Evolutionary conservation across 345 rosid species (phyloP).

Genomic region (Heritiera littoralis): DNA sequence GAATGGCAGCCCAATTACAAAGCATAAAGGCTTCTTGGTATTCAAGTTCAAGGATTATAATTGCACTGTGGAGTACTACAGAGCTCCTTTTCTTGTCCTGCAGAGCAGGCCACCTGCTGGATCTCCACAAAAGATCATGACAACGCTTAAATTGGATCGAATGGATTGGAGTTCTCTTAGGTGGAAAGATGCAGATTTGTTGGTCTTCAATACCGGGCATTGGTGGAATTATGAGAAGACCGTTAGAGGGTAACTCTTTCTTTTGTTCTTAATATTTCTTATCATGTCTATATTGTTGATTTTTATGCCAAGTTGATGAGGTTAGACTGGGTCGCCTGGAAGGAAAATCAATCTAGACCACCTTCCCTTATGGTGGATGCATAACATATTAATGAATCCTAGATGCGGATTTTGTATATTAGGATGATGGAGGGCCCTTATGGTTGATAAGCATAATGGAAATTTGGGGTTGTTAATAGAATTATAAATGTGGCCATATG

Average conservation of each 20-base stretch:
- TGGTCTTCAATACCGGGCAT: conserved; percentile 87
- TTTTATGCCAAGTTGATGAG: background rate
- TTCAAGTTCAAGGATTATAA: conserved; percentile 79
- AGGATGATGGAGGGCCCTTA: conserved; percentile 14
- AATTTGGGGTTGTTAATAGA: conserved; percentile 1
- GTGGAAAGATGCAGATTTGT: conserved; percentile 80
- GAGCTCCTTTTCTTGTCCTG: conserved; percentile 82
- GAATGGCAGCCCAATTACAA: conserved; percentile 80
- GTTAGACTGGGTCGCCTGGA: background rate
- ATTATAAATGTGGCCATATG: conserved; percentile 6
- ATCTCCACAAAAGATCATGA: conserved; percentile 47
- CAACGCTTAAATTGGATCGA: conserved; percentile 74
- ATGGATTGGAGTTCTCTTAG: conserved; percentile 78
- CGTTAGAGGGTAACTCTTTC: conserved; percentile 58
- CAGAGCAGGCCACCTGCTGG: conserved; percentile 82
- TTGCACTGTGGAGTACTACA: conserved; percentile 85
- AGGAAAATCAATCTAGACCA: background rate
- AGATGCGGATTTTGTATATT: conserved; percentile 1
- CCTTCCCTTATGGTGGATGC: background rate
- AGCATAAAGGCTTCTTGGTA: conserved; percentile 83
- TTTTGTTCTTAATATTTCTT: conserved; percentile 17
- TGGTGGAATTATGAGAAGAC: conserved; percentile 99
- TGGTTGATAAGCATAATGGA: conserved; percentile 14
- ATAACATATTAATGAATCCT: background rate
- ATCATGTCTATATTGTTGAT: background rate